Evolutionary conservation across 768 basidiomycete genomes (phyloP), one percentile per base, ranked within the genome.

Genomic region (Suillus tomentosus): DNA sequence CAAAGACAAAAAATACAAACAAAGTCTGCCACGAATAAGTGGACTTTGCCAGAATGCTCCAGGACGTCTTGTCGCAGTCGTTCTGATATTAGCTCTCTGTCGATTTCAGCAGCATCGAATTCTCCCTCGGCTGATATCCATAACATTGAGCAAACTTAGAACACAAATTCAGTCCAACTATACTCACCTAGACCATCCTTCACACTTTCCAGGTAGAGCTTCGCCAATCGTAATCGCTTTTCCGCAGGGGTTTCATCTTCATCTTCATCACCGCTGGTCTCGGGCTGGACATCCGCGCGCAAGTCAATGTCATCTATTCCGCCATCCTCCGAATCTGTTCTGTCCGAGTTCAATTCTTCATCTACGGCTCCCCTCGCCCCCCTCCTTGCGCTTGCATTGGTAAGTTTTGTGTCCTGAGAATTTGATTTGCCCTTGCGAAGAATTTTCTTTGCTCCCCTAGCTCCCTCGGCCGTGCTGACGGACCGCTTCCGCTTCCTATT

Each of bases 81-180:
- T 22, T 95, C 84, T 51, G 92, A 92, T 66, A 99, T 92, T 66
- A 98, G 81, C 68, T 98, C 96, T 70, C 87, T 86, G 81, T 99
- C 97, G 34, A 99, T 88, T 69, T 98, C 96, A 1, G 93, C 95
- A 5, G 97, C 97, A 73, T 99, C 96, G 67, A 88, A 95, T 66
- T 95, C 95, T 40, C 91, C 93, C 31, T 95, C 95, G 64, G 88
- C 94, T 86, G 65, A 27, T 36, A 58, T 34, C 31, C 59, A 22
- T 13, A 60, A 34, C 4, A 51, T 36, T 27, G 39, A 40, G 27
- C 55, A 50, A 66, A 61, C 40, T 40, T 14, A 47, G 37, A 40
- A 42, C 60, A 60, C 13, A 31, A 39, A 42, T 34, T 39, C 4
- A 70, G 34, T 27, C 34, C 17, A 39, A 40, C 9, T 42, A 14